Base-by-base conservation (phyloP, 495 filamentous ascomycete species). In the Bryoglossum gracile region DNA sequence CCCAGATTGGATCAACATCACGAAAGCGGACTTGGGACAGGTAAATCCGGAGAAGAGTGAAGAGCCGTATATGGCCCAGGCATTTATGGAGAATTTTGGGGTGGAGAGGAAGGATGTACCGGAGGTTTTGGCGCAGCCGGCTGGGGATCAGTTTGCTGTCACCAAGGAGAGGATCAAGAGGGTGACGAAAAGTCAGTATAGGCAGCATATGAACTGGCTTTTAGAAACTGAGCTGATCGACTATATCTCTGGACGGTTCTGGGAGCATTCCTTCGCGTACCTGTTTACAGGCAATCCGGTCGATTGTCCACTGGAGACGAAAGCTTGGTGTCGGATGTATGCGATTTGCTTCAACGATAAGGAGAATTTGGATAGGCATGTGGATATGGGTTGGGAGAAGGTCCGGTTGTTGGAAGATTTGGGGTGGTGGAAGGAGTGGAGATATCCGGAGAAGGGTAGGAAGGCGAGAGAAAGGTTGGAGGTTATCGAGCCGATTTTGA, bases 251-350 rank as follows among this genome's bases (percentile, higher is more conserved):
- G 85, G 85, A 6, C 76, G 84, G 13, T 71, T 85, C 8, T 86
- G 79, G 79, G 85, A 89, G 67, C 87, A 88, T 60, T 64, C 82
- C 3, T 89, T 82, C 81, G 82, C 83, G 47, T 82, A 72, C 50
- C 64, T 87, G n/a, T 88, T 87, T 53, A 74, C 74, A 2, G 70
- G 73, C 8, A 43, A 78, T 23, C 66, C 71, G 8, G 67, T 79
- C 28, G 66, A 77, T 41, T 89, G 84, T 57, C 77, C 80, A 3
- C 67, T 68, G 33, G 76, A 83, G 65, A 54, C 54, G 56, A 46
- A 53, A 56, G 59, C 62, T 21, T 62, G 62, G 37, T 66, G 64
- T 43, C 49, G 35, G n/a, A 60, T 58, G 52, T 66, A 65, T 41
- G 57, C 60, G 36, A 54, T 66, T 32, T 66, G 64, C 41, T 66